These are phyloP conservation scores for Trametes cingulata DNA, from an alignment of 768 basidiomycete genomes.

Conservation along the genomic window DNA sequence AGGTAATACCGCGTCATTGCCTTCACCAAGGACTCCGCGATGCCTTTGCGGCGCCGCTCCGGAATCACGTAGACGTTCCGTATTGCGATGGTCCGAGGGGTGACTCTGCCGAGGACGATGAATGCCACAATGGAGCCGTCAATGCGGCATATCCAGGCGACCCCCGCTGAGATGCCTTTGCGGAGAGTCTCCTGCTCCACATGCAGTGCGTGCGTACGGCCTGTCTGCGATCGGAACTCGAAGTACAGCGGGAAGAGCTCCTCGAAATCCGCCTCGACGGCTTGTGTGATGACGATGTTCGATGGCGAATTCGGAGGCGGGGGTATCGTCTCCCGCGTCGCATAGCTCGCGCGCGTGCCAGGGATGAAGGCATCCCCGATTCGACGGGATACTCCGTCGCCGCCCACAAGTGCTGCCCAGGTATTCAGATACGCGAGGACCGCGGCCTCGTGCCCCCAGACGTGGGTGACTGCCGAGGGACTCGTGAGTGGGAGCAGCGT, in stretches of 20 bases:
- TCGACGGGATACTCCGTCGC: neutral
- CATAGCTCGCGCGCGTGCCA: neutral
- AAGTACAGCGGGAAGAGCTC: neutral
- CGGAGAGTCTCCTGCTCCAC: neutral
- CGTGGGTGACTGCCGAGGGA: neutral
- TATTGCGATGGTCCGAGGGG: constrained; percentile 14
- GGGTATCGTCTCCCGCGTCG: neutral
- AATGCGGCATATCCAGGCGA: neutral
- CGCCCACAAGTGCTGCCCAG: neutral
- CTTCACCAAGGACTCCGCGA: constrained; percentile 22
- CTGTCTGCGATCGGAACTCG: neutral
- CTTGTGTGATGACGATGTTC: neutral
- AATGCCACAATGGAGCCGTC: neutral
- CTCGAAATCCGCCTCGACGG: neutral
- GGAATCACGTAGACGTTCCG: constrained; percentile 23
- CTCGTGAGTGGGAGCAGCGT: neutral
- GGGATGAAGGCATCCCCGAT: neutral
- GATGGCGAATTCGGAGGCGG: neutral
- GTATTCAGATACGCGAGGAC: neutral
- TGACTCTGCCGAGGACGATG: neutral
- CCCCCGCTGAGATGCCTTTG: neutral
- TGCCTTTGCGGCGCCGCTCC: constrained; percentile 19
- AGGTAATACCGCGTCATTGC: constrained; percentile 23
- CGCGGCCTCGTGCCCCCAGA: neutral
- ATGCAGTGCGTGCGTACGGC: neutral